Base-by-base conservation (phyloP, 805 yeast species). In the Nakazawaea sp. region DNA sequence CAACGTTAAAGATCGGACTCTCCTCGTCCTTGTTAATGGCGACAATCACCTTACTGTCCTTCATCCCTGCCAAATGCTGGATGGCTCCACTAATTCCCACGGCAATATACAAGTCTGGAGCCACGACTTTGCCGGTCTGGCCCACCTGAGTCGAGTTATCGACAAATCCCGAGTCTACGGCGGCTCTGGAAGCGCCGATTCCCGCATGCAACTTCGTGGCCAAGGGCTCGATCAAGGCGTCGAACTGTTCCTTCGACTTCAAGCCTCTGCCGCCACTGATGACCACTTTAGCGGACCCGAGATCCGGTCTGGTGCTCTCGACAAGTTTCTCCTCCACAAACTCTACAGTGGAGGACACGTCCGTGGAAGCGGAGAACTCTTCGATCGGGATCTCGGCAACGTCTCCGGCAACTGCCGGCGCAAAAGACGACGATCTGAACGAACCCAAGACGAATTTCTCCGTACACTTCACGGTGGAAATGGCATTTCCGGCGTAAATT, bases 51-150 rank as follows among this genome's bases (percentile, higher is more conserved):
- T 88, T 90, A 30, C 96, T 75, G 56, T 90, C 97, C 62, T 89
- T 90, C 97, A 90, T 90, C 46, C 98, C 98, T 2, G 98, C 98
- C 52, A 92, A 67, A 63, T 90, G 98, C 65, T 90, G 98, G 53
- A 90, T 90, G 23, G 98, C 98, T 44, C 98, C 98, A 16, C 95
- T 83, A 41, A 92, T 76, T 45, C 98, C 98, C 29, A 89, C 78
- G 3, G 97, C 97, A 32, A 92, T 62, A 58, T 92, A 92, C 45
- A 89, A 70, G 29, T 89, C 96, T 28, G 98, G 98, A 6, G 97
- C 97, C 24, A 92, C 94, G 38, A 89, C 89, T 60, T 92, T 92
- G 50, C 98, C 98, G 8, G 98, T 90, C 64, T 90, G 98, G 38
- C 98, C 98, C 44, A 90, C 89, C 63, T 90, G 98, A 50, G 90